phyloP scores from a whole-genome alignment of 129 eudicot species.

The Cynara cardunculus region DNA sequence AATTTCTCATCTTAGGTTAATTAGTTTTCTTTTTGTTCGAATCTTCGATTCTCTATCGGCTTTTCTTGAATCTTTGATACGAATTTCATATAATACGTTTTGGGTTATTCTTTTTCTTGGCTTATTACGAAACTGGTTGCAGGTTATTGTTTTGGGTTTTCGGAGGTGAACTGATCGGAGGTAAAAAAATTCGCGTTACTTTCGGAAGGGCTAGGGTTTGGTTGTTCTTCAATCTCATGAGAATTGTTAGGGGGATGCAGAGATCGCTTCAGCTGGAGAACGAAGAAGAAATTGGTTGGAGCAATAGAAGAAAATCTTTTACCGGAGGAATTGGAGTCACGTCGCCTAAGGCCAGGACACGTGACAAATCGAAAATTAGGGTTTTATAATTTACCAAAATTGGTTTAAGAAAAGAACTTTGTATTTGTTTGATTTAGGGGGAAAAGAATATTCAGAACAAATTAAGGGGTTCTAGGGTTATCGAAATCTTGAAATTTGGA shows the following conservation, averaged over 20 bases:
- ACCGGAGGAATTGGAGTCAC: conserved; percentile 65
- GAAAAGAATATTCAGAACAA: not conserved
- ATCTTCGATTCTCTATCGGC: conserved; percentile 6
- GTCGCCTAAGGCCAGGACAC: conserved; percentile 86
- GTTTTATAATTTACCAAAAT: conserved; percentile 34
- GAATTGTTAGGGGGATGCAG: conserved; percentile 99
- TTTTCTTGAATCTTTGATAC: conserved; percentile 5
- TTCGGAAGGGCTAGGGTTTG: conserved; percentile 38
- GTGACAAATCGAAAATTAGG: conserved; percentile 65
- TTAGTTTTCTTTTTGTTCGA: not conserved
- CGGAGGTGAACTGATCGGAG: conserved; percentile 25
- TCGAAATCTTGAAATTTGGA: not conserved
- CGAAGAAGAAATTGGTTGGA: conserved; percentile 49
- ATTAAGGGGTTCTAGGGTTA: conserved; percentile 15
- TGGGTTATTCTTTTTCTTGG: not conserved
- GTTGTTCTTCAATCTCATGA: conserved; percentile 77
- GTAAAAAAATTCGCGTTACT: conserved; percentile 29
- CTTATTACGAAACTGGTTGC: conserved; percentile 37
- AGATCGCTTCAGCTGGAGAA: conserved; percentile 54
- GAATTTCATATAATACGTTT: not conserved
- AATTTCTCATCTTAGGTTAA: not conserved
- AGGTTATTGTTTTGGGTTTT: conserved; percentile 9
- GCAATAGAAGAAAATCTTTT: conserved; percentile 45
- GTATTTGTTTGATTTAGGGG: conserved; percentile 8
- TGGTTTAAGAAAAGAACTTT: conserved; percentile 14